These are phyloP conservation scores for Hericium coralloides DNA, from an alignment of 768 basidiomycete genomes.

Conservation along the genomic window DNA sequence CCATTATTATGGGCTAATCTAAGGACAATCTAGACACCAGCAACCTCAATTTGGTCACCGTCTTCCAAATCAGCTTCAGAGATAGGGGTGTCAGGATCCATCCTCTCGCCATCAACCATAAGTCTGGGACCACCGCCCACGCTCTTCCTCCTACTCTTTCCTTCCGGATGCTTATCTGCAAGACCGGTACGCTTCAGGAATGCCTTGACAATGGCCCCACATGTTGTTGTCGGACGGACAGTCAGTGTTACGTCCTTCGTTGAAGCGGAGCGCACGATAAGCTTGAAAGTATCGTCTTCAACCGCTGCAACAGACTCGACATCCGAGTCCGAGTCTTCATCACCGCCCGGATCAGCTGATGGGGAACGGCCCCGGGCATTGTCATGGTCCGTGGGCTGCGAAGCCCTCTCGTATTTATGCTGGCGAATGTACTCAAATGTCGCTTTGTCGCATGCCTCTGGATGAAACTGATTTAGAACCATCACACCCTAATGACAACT, in stretches of 20 bases:
- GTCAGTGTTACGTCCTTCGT: slow-evolving; percentile 51
- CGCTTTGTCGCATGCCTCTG: slow-evolving; percentile 57
- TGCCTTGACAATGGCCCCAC: slow-evolving; percentile 65
- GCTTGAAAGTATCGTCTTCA: slow-evolving; percentile 46
- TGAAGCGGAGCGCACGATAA: slow-evolving; percentile 53
- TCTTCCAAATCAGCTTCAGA: slow-evolving; percentile 67
- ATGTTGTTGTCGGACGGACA: slow-evolving; percentile 68
- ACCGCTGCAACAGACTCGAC: slow-evolving; percentile 22
- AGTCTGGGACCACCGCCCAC: slow-evolving; percentile 37
- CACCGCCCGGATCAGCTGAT: slow-evolving; percentile 16
- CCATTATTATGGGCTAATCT: neutral
- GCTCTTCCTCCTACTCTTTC: slow-evolving; percentile 22
- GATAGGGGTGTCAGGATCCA: slow-evolving; percentile 51
- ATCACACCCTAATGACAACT: neutral
- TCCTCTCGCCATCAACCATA: slow-evolving; percentile 63
- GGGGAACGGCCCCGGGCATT: slow-evolving; percentile 3
- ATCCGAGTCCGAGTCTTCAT: slow-evolving; percentile 17
- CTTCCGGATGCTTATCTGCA: slow-evolving; percentile 40
- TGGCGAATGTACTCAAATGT: slow-evolving; percentile 57
- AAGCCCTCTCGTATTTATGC: slow-evolving; percentile 21
- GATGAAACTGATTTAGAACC: slow-evolving; percentile 3
- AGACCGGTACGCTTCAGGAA: slow-evolving; percentile 65
- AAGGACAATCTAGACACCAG: slow-evolving; percentile 1
- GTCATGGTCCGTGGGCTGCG: slow-evolving; percentile 5
- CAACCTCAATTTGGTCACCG: slow-evolving; percentile 69